These are phyloP conservation scores for Nicotiana tomentosiformis DNA, from an alignment of 257 asterid genomes.

Conservation along the genomic window DNA sequence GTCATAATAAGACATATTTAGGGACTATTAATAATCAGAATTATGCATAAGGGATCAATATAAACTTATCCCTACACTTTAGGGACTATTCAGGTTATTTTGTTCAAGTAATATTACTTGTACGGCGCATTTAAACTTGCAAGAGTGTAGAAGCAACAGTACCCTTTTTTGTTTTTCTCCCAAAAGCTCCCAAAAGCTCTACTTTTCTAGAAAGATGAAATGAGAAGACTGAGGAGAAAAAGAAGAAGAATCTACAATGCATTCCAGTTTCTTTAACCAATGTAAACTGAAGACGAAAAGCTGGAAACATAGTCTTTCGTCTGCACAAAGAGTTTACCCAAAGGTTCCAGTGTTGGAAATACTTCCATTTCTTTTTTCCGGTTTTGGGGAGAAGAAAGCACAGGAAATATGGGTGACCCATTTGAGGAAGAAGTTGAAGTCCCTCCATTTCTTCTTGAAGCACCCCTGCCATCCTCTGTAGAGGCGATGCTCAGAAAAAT, in stretches of 20 bases:
- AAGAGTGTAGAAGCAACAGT: background rate
- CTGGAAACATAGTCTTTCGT: background rate
- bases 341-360: background rate
- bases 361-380: too few relatives aligned
- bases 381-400: too few relatives aligned
- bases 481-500: constrained; percentile 17
- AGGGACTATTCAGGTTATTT: background rate
- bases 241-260: background rate
- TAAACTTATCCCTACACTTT: background rate
- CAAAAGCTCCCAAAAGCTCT: background rate
- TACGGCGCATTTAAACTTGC: background rate
- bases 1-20: too few relatives aligned
- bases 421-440: background rate
- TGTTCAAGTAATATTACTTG: background rate
- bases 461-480: constrained; percentile 28
- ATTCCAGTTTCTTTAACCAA: background rate
- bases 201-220: background rate
- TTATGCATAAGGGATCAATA: background rate
- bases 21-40: too few relatives aligned
- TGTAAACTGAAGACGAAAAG: background rate
- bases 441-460: background rate
- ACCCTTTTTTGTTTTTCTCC: background rate
- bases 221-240: background rate
- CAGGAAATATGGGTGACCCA: background rate
- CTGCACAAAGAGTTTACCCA: background rate